These are phyloP conservation scores for Modicella reniformis DNA, from an alignment of 371 early-diverging fungal species.

Conservation along the genomic window DNA sequence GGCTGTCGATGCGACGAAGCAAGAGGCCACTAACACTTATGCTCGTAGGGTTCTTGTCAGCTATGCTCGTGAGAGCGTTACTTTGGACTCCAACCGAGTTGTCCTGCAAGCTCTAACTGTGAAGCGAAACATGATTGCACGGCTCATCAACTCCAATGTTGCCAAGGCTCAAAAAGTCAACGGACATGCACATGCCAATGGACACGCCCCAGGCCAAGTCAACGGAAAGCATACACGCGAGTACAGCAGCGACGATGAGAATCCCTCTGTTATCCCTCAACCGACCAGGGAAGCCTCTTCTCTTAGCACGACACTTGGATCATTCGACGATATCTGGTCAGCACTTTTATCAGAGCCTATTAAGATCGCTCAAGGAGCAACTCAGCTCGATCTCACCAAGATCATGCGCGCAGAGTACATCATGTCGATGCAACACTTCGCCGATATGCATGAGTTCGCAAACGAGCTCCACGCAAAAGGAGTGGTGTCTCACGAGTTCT, in stretches of 20 bases:
- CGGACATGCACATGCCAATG: no score
- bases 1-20: conserved; percentile 60
- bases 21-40: conserved; percentile 53
- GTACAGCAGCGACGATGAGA: conserved; percentile 35
- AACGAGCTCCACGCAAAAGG: conserved; percentile 59
- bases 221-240: conserved; percentile 11
- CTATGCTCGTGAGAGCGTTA: conserved; percentile 61
- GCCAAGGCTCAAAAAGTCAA: conserved; percentile 1
- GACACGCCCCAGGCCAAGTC: neutral
- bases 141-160: conserved; percentile 51
- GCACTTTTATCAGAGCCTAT: conserved; percentile 51
- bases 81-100: conserved; percentile 64
- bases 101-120: conserved; percentile 64
- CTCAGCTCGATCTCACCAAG: conserved; percentile 52
- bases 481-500: conserved; percentile 63
- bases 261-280: conserved; percentile 2
- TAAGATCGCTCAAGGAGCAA: conserved; percentile 5
- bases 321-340: conserved; percentile 61
- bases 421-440: conserved; percentile 67
- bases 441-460: conserved; percentile 63
- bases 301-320: neutral
- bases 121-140: conserved; percentile 63
- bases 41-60: conserved; percentile 61
- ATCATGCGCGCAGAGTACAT: conserved; percentile 64
- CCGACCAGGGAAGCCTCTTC: neutral